phyloP scores from a whole-genome alignment of 257 asterid species.

The Ligustrum vulgare region DNA sequence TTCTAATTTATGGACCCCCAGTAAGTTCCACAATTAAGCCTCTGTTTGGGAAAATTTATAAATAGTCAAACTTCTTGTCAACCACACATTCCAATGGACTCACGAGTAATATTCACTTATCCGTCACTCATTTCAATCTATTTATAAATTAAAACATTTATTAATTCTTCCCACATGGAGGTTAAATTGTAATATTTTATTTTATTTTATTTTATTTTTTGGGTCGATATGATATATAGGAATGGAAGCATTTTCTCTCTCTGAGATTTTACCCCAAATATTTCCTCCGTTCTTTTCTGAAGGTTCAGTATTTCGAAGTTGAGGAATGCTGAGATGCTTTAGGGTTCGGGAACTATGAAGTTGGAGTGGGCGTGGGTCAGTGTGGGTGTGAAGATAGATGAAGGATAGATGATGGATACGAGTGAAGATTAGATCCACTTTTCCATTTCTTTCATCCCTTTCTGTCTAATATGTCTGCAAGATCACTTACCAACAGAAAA shows the following conservation, averaged over 20 bases:
- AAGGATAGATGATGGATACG: slow-evolving; percentile 4
- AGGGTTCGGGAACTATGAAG: background rate
- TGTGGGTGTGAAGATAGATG: background rate
- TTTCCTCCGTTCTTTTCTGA: slow-evolving; percentile 2
- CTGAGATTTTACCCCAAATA: slow-evolving; percentile 1
- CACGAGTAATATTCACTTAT: too few relatives aligned
- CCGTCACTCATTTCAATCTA: too few relatives aligned
- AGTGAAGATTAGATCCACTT: background rate
- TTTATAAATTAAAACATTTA: too few relatives aligned
- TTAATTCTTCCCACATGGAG: too few relatives aligned
- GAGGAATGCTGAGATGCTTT: slow-evolving; percentile 10
- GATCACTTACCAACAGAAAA: background rate
- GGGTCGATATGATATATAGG: slow-evolving; percentile 19
- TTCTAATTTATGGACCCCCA: slow-evolving; percentile 84
- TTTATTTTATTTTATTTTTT: slow-evolving; percentile 17
- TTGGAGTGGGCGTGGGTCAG: background rate
- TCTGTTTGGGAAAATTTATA: too few relatives aligned
- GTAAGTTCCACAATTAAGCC: slow-evolving; percentile 45
- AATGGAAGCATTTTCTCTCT: slow-evolving; percentile 3
- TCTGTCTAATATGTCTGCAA: slow-evolving; percentile 3
- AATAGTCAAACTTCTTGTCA: too few relatives aligned
- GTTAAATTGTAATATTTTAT: too few relatives aligned
- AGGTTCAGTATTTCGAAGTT: slow-evolving; percentile 3
- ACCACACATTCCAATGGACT: too few relatives aligned
- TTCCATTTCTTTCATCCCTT: background rate